Conservation (phyloP, 805 yeast species). For the Sugiyamaella mastotermitis region DNA sequence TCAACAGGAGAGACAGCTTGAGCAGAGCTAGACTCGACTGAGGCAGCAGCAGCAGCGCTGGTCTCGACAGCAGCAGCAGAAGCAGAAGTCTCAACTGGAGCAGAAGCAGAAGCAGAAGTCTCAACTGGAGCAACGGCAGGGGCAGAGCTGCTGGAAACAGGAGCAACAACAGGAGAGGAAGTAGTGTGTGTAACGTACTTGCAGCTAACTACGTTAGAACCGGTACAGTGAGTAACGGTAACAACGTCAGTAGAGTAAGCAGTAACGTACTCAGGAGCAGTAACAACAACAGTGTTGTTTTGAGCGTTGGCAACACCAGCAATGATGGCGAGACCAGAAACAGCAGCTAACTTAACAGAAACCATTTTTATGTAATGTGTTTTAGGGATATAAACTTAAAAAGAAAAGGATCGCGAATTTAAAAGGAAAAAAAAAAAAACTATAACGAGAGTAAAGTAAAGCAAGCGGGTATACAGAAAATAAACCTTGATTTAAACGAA, state of each 20-base stretch:
- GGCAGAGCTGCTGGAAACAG: constrained; percentile 7
- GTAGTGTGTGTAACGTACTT: constrained; percentile 18
- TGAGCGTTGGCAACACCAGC: constrained; percentile 19
- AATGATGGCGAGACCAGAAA: constrained; percentile 17
- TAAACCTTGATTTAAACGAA: too few species aligned
- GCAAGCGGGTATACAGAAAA: too few species aligned
- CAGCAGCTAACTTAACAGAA: constrained; percentile 10
- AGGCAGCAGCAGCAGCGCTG: constrained; percentile 3
- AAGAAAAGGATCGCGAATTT: neutral
- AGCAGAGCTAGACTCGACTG: constrained; percentile 5
- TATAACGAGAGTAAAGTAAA: too few species aligned
- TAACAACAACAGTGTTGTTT: constrained; percentile 12
- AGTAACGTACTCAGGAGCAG: constrained; percentile 13
- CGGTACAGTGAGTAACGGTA: constrained; percentile 29
- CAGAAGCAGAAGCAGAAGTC: constrained; percentile 1
- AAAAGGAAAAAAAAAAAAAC: too few species aligned
- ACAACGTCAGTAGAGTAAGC: constrained; percentile 16
- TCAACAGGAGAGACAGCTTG: constrained; percentile 4
- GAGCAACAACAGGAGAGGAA: constrained; percentile 4
- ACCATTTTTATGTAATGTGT: constrained; percentile 1
- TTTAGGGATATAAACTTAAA: neutral
- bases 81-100: constrained; percentile 4
- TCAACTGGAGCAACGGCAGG: constrained; percentile 1
- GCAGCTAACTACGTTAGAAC: constrained; percentile 20
- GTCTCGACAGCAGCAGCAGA: constrained; percentile 7